These are phyloP conservation scores for Cochliopodium minus DNA, from an alignment of 208 protist genomes.

Conservation along the genomic window DNA sequence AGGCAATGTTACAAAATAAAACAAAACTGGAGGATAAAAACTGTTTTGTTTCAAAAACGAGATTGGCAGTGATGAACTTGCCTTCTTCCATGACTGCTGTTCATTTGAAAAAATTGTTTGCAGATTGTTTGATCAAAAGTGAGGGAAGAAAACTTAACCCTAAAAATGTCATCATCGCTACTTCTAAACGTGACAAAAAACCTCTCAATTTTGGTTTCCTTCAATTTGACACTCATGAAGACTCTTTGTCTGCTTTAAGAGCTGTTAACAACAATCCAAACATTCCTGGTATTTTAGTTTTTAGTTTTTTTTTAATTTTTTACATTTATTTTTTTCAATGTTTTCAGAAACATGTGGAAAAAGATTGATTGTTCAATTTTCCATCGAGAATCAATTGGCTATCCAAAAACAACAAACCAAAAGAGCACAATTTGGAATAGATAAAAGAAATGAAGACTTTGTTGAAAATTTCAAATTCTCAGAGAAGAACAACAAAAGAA, in stretches of 20 bases:
- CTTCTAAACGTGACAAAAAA: conserved; percentile 53
- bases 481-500: no score
- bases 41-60: conserved; percentile 64
- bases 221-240: conserved; percentile 66
- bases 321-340: no score
- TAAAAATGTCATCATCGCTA: conserved; percentile 14
- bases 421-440: no score
- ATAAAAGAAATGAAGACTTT: no score
- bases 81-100: conserved; percentile 60
- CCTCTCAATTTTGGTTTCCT: conserved; percentile 76
- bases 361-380: no score
- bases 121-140: conserved; percentile 1
- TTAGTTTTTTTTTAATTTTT: no score
- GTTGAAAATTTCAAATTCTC: no score
- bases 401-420: no score
- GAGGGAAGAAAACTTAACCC: background rate
- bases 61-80: conserved; percentile 64
- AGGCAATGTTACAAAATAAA: conserved; percentile 57
- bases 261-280: conserved; percentile 73
- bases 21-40: conserved; percentile 59
- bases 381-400: no score
- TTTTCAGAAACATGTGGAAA: no score
- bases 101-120: conserved; percentile 54
- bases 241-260: conserved; percentile 54
- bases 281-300: conserved; percentile 52